Percentiles rank a stretch among this genome's conserved stretches.
Conservation (phyloP, 1,284 basidiomycete species). For the Sporisorium sorghi region DNA sequence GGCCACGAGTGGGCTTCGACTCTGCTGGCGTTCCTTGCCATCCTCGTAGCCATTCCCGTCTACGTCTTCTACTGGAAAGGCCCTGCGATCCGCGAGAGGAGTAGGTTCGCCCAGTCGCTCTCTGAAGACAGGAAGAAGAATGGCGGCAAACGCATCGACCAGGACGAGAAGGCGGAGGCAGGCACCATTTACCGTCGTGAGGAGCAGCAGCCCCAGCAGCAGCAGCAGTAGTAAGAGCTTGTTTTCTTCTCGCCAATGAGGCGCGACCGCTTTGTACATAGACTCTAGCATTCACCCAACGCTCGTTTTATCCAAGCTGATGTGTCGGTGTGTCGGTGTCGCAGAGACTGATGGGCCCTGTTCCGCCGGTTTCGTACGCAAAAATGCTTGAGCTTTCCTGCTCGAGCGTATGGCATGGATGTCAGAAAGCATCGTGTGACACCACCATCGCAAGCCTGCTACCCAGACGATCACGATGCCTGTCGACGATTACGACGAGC, state of each 20-base stretch:
- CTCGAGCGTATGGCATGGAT: no score
- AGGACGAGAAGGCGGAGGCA: constrained; percentile 35
- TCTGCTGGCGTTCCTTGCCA: constrained; percentile 70
- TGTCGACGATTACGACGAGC: not conserved
- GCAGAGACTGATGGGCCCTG: not conserved
- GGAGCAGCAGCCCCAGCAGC: constrained; percentile 16
- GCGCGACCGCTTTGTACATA: constrained; percentile 1
- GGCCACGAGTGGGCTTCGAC: constrained; percentile 70
- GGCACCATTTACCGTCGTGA: constrained; percentile 19
- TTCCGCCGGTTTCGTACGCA: no score
- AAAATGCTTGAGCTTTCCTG: no score
- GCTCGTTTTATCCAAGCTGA: not conserved
- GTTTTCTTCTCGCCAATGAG: no score
- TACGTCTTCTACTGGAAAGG: constrained; percentile 71
- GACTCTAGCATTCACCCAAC: not conserved
- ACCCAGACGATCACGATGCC: no score
- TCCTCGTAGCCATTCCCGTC: constrained; percentile 70
- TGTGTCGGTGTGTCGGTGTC: not conserved
- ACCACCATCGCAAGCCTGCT: no score
- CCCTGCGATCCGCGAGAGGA: constrained; percentile 67
- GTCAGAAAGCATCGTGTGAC: no score
- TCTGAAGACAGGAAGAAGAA: constrained; percentile 68
- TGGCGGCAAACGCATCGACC: constrained; percentile 26
- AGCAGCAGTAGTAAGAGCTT: constrained; percentile 9
- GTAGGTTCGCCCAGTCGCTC: constrained; percentile 70